phyloP scores from a whole-genome alignment of 306 rosid genomes.

The Pueraria montana region DNA sequence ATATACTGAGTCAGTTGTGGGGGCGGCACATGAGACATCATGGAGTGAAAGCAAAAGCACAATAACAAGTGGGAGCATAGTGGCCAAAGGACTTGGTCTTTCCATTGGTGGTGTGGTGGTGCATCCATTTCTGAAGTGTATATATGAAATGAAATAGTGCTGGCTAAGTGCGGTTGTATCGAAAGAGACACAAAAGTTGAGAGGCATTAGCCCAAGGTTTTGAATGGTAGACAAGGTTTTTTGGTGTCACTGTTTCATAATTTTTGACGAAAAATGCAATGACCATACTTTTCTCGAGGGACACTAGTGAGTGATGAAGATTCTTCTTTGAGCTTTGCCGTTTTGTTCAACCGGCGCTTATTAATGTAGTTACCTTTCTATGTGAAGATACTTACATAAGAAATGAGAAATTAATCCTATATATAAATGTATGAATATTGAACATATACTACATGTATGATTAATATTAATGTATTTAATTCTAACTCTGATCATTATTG shows the following conservation, averaged over 20 bases:
- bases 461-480: no score
- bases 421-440: no score
- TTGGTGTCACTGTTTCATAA: not conserved
- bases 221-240: not conserved
- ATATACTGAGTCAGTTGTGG: not conserved
- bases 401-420: no score
- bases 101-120: slow-evolving; percentile 3
- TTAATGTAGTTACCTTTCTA: no score
- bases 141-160: not conserved
- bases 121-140: not conserved
- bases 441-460: no score
- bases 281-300: not conserved
- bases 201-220: not conserved
- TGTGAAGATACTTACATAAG: no score
- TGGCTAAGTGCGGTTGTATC: not conserved
- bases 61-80: not conserved
- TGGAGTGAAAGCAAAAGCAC: not conserved
- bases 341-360: not conserved
- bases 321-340: not conserved
- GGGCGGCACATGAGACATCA: not conserved
- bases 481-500: no score
- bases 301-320: not conserved
- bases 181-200: not conserved
- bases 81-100: not conserved
- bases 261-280: not conserved